Evolutionary conservation across 257 asterid species (phyloP).

Genomic region (Petunia secreta): DNA sequence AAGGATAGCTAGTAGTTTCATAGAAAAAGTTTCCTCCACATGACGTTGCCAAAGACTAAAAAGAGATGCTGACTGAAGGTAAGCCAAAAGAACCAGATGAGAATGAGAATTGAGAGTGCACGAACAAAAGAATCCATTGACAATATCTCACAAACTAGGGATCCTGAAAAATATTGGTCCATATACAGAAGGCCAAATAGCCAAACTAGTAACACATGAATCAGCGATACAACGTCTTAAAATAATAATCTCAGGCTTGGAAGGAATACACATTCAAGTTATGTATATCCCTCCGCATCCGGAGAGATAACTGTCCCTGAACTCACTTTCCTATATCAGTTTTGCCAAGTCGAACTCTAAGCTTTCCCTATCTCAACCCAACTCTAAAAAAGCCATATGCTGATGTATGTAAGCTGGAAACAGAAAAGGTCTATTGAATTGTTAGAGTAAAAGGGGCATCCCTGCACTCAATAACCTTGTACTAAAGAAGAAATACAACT

Average conservation of each 20-base stretch:
- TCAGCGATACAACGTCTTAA: not conserved
- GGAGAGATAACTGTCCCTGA: not conserved
- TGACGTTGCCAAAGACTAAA: not conserved
- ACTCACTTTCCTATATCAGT: not conserved
- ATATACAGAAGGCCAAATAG: not conserved
- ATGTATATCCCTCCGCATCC: not conserved
- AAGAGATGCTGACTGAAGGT: conserved; percentile 17
- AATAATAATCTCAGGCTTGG: not conserved
- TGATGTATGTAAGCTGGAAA: not conserved
- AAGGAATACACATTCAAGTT: not conserved
- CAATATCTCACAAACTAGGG: not conserved
- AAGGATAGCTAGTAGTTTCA: not conserved
- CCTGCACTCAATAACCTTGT: not conserved
- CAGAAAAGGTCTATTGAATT: not conserved
- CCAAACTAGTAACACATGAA: not conserved
- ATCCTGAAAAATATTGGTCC: not conserved
- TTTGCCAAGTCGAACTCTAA: not conserved
- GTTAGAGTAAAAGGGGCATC: not conserved
- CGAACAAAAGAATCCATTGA: not conserved
- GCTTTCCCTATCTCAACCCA: not conserved
- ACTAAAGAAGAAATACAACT: not conserved
- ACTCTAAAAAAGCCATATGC: not conserved
- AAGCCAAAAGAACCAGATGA: conserved; percentile 4
- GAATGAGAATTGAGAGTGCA: not conserved
- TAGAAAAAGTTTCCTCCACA: not conserved